Conservation (phyloP, 1,139 yeast genomes). For the Yamadazyma conglobata region DNA sequence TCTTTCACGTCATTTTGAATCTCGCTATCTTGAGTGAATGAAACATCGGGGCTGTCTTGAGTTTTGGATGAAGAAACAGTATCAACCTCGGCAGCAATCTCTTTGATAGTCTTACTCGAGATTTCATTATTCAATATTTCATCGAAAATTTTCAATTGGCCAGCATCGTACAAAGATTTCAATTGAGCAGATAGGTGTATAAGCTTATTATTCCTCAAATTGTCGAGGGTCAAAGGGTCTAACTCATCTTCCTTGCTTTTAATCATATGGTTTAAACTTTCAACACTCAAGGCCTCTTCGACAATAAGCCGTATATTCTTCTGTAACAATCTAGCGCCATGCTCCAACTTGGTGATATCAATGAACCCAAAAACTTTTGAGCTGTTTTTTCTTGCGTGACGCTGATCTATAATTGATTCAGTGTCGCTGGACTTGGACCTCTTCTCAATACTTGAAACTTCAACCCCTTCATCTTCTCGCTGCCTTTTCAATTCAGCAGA, state of each 20-base stretch:
- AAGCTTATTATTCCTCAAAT: conserved; percentile 52
- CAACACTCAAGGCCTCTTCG: conserved; percentile 50
- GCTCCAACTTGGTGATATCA: conserved; percentile 40
- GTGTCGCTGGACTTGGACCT: too few species aligned
- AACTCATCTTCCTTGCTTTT: conserved; percentile 18
- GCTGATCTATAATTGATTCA: too few species aligned
- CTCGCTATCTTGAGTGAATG: too few species aligned
- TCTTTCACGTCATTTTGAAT: too few species aligned
- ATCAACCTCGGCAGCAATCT: neutral
- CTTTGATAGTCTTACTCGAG: neutral
- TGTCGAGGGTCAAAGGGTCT: conserved; percentile 39
- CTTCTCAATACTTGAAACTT: too few species aligned
- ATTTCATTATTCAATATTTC: conserved; percentile 30
- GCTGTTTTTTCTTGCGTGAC: too few species aligned
- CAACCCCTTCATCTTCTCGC: too few species aligned
- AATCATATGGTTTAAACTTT: conserved; percentile 34
- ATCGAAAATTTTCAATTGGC: conserved; percentile 48
- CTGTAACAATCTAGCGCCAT: conserved; percentile 43
- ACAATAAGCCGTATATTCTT: conserved; percentile 51
- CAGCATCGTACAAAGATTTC: conserved; percentile 49
- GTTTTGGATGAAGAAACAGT: too few species aligned
- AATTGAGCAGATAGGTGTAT: conserved; percentile 58
- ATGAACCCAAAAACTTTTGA: conserved; percentile 37
- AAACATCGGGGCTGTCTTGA: too few species aligned
- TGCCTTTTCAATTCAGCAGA: too few species aligned